Evolutionary conservation across 2,329 filamentous ascomycete genomes (phyloP), one percentile per base, ranked within the genome.

Genomic region (Cytospora mali): DNA sequence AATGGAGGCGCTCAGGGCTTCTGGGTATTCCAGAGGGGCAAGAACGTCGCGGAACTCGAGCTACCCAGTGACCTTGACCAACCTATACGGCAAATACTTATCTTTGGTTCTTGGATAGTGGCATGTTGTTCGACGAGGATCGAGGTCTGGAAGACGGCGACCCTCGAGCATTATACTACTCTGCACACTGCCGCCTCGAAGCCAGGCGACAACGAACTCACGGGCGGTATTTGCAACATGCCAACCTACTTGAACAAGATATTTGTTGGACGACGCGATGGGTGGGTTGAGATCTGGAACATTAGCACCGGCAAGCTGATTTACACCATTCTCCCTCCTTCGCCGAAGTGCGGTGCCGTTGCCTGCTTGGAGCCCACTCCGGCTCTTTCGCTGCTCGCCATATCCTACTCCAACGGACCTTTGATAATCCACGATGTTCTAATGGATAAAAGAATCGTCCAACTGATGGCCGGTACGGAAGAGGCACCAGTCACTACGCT

Each of bases 231-330:
- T 68, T 90, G 88, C 73, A 96, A 86, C 70, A 92, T 98, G 89
- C 93, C 94, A 1, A 98, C 95, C 0, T 96, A 93, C 75, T 77
- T 99, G 65, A 99, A 99, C 81, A 99, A 99, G 76, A 85, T 99
- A 51, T 92, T 98, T 68, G 90, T 92, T 3, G 96, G 92, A 11
- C 88, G 92, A 70, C 85, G 85, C 66, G 93, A 99, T 74, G 95
- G 95, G 7, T 90, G 88, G 75, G 88, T 97, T 10, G 95, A 99
- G 72, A 96, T 99, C 56, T 99, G 95, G 94, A 99, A 99, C 72
- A 81, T 99, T 65, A 96, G 90, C 73, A 97, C 92, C 4, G 93
- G 86, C 54, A 97, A 96, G 75, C 82, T 97, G 59, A 86, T 99
- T 29, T 96, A 97, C 75, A 96, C 93, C 2, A 88, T 99, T 57